Evolutionary conservation across 2,329 filamentous ascomycete species (phyloP).

Genomic region (Paraconiothyrium sp.): DNA sequence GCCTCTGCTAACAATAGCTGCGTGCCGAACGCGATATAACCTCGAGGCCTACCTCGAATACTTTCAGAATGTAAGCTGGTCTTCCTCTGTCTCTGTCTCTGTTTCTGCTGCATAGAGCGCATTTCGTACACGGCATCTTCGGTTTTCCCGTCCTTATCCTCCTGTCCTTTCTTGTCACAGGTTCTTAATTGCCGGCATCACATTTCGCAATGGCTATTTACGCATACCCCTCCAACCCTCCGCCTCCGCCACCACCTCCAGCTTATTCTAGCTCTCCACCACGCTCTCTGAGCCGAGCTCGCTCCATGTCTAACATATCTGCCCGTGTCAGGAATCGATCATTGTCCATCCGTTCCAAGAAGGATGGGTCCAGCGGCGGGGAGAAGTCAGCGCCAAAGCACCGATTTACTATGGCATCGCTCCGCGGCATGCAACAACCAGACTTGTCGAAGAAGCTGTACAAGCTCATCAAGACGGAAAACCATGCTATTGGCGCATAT

Average conservation of each 20-base stretch:
- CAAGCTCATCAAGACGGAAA: conserved; percentile 94
- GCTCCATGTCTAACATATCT: conserved; percentile 44
- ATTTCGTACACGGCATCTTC: conserved; percentile 14
- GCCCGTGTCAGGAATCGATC: conserved; percentile 70
- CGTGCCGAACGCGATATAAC: conserved; percentile 28
- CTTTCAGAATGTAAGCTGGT: conserved; percentile 47
- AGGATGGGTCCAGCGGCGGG: conserved; percentile 55
- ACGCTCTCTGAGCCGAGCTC: conserved; percentile 32
- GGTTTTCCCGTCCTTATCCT: conserved; percentile 10
- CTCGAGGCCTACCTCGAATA: conserved; percentile 19
- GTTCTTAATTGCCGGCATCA: conserved; percentile 19
- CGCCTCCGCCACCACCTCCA: conserved; percentile 37
- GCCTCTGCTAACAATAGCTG: conserved; percentile 37
- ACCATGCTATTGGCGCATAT: conserved; percentile 84
- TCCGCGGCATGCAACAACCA: conserved; percentile 84
- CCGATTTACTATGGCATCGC: conserved; percentile 84
- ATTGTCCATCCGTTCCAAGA: conserved; percentile 76
- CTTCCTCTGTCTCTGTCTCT: conserved; percentile 29
- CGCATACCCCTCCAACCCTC: conserved; percentile 32
- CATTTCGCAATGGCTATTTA: conserved; percentile 34
- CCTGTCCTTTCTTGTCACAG: conserved; percentile 11
- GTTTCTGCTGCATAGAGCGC: conserved; percentile 15
- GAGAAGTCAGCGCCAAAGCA: conserved; percentile 63
- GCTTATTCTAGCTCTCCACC: conserved; percentile 34
- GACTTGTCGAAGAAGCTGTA: conserved; percentile 90